Conservation (phyloP, 495 filamentous ascomycete species). For the Glutinoglossum americanum region DNA sequence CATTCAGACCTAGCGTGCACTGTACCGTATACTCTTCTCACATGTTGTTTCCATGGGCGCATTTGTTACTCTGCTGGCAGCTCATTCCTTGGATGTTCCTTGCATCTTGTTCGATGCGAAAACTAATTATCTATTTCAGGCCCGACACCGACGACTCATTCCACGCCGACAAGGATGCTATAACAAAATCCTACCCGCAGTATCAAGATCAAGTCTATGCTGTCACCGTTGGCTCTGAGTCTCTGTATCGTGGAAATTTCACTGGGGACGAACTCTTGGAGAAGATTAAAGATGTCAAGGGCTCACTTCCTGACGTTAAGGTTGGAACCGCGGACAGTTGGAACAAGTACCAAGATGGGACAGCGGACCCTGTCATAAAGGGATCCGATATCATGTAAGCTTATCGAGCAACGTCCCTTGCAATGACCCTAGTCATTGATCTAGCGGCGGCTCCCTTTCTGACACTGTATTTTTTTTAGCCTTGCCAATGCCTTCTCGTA, state of each 20-base stretch:
- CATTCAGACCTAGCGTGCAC: no score
- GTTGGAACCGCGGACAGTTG: constrained; percentile 65
- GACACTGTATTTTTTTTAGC: constrained; percentile 13
- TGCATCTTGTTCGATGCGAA: neutral
- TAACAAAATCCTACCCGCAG: constrained; percentile 24
- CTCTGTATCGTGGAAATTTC: constrained; percentile 51
- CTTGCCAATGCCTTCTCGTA: constrained; percentile 68
- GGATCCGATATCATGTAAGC: constrained; percentile 41
- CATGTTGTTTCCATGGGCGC: no score
- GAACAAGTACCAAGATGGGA: constrained; percentile 61
- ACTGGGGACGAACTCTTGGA: constrained; percentile 37
- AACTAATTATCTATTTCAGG: constrained; percentile 21
- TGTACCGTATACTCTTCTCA: no score
- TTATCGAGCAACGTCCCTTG: no score
- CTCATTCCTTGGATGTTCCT: neutral
- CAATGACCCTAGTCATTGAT: neutral
- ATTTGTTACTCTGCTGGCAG: no score
- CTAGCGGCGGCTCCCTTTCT: neutral
- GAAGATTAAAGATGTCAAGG: constrained; percentile 40
- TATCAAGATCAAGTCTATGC: constrained; percentile 43
- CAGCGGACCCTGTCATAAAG: constrained; percentile 42
- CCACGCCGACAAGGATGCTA: constrained; percentile 35
- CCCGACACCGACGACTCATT: constrained; percentile 46
- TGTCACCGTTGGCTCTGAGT: constrained; percentile 61
- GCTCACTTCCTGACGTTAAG: constrained; percentile 28